Evolutionary conservation across 2,329 filamentous ascomycete genomes (phyloP).

Genomic region (Aspergillus versicolor): DNA sequence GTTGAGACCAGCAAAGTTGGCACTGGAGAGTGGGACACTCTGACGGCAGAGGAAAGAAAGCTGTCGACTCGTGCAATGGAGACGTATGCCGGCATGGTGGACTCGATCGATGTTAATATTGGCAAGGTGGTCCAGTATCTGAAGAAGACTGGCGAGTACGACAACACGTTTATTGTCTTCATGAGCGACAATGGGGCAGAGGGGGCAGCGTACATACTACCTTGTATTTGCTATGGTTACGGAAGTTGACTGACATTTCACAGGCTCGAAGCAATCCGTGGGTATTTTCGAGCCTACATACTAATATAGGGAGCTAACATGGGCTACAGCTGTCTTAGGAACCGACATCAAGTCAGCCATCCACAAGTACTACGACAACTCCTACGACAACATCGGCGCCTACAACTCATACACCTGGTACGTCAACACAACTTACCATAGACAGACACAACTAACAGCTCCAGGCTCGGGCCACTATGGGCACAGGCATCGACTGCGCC

Average conservation of each 20-base stretch:
- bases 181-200: constrained; percentile 53
- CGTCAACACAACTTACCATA: background rate
- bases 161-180: constrained; percentile 52
- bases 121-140: constrained; percentile 49
- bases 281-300: background rate
- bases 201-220: constrained; percentile 24
- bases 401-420: constrained; percentile 1
- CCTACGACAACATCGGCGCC: background rate
- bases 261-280: background rate
- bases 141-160: constrained; percentile 46
- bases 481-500: background rate
- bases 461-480: background rate
- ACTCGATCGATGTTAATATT: constrained; percentile 47
- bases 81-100: constrained; percentile 52
- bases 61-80: constrained; percentile 50
- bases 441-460: too few species aligned
- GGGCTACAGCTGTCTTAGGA: background rate
- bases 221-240: too few species aligned
- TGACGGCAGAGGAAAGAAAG: constrained; percentile 38
- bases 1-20: constrained; percentile 46
- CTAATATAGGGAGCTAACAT: background rate
- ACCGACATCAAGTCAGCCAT: background rate
- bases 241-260: background rate
- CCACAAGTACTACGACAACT: background rate
- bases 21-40: constrained; percentile 42